Evolutionary conservation across 495 filamentous ascomycete species (phyloP).

Genomic region (Penicillium macrosclerotiorum): DNA sequence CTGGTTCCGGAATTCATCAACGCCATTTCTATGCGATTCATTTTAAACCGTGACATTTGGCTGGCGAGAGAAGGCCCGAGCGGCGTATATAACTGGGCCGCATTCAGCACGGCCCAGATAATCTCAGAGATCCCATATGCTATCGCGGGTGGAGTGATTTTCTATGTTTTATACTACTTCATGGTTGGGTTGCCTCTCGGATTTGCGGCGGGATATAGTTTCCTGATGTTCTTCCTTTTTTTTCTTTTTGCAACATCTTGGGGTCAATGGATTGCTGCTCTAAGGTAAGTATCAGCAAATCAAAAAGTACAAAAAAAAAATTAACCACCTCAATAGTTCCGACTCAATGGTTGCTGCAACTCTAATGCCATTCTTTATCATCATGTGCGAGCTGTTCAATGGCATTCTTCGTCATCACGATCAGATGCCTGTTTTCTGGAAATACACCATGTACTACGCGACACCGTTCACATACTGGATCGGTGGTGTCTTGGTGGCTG

Average conservation of each 20-base stretch:
- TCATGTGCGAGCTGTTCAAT: conserved; percentile 59
- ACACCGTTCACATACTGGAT: conserved; percentile 86
- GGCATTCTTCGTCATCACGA: conserved; percentile 77
- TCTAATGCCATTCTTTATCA: conserved; percentile 70
- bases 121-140: conserved; percentile 75
- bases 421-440: conserved; percentile 80
- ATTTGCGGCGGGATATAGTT: conserved; percentile 71
- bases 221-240: conserved; percentile 76
- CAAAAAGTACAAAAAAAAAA: neutral
- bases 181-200: conserved; percentile 61
- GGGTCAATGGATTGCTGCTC: conserved; percentile 65
- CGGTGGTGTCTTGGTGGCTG: conserved; percentile 70
- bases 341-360: conserved; percentile 66
- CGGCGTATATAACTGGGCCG: conserved; percentile 71
- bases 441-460: conserved; percentile 72
- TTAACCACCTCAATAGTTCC: conserved; percentile 42
- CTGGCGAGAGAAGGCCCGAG: conserved; percentile 72
- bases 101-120: conserved; percentile 68
- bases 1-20: conserved; percentile 73
- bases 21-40: conserved; percentile 75
- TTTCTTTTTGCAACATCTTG: conserved; percentile 75
- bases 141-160: conserved; percentile 64
- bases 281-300: conserved; percentile 40
- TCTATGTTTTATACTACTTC: conserved; percentile 74
- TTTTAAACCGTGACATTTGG: conserved; percentile 65